phyloP scores from a whole-genome alignment of 805 yeast species.

The Candida palmyrensis region DNA sequence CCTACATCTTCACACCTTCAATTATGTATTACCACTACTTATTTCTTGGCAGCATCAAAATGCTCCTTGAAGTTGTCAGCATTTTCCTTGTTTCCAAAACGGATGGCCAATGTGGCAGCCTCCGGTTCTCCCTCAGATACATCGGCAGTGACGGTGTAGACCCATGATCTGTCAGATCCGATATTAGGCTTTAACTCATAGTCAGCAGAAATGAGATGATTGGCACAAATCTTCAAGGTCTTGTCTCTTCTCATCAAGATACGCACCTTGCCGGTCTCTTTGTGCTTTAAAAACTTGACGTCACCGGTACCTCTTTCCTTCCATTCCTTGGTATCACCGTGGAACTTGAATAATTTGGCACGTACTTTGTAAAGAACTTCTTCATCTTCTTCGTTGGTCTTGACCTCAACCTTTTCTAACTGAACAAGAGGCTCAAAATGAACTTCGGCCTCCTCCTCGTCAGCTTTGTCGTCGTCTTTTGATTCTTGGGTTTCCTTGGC shows the following conservation, averaged over 20 bases:
- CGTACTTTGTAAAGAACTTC: conserved; percentile 58
- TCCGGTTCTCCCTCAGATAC: conserved; percentile 94
- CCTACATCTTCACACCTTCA: neutral
- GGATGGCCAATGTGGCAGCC: conserved; percentile 93
- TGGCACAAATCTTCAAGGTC: conserved; percentile 96
- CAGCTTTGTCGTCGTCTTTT: conserved; percentile 54
- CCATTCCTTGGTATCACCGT: conserved; percentile 86
- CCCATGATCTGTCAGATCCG: conserved; percentile 98
- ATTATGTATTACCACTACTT: too few relatives aligned
- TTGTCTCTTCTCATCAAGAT: conserved; percentile 98
- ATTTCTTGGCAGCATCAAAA: conserved; percentile 78
- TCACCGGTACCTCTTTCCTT: conserved; percentile 99
- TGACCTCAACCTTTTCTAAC: conserved; percentile 92
- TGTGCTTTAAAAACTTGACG: conserved; percentile 91
- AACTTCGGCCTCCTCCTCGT: conserved; percentile 68
- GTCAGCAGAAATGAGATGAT: conserved; percentile 82
- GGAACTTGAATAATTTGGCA: conserved; percentile 91
- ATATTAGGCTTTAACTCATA: conserved; percentile 85
- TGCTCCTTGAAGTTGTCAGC: conserved; percentile 94
- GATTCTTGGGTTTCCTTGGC: conserved; percentile 24
- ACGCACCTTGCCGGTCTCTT: conserved; percentile 75
- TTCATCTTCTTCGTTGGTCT: conserved; percentile 53
- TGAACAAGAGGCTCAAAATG: conserved; percentile 96
- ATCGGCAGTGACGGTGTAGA: conserved; percentile 90
- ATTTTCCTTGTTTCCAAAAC: conserved; percentile 87